Evolutionary conservation across 345 rosid genomes (phyloP), one percentile per base, ranked within the genome.

Genomic region (Gynandropsis gynandra): DNA sequence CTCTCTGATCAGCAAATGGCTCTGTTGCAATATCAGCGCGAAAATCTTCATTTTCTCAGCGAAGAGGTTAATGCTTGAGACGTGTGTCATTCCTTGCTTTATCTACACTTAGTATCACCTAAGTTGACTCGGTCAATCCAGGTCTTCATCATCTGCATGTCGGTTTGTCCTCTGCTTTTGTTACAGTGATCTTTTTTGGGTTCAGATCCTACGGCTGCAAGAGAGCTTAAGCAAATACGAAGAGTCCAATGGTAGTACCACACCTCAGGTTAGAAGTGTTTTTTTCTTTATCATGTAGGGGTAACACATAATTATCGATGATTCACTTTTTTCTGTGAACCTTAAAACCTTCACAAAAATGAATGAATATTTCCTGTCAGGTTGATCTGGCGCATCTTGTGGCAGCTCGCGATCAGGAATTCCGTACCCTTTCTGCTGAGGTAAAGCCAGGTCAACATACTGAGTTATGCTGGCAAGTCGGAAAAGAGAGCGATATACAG

Each of bases 1-100:
- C 89, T 90, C 54, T 90, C 95, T 58, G 98, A 90, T 66, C 96
- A 90, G 74, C 98, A 90, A 64, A 90, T 87, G 98, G 96, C 96
- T 60, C 72, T 90, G 63, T 69, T 90, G 72, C 98, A 90, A 58
- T 90, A 87, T 72, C 96, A 90, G 67, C 96, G 96, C 13, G 98
- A 90, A 65, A 90, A 90, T 74, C 96, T 90, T 48, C 98, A 90
- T 72, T 84, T 87, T 69, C 74, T 90, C 55, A 87, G 95, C 37
- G 96, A 87, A 74, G 98, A 90, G 95, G 98, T 80, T 73, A 42
- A 21, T 33, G 56, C 8, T 34, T 56, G 45, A 64, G 16, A 27
- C 46, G 34, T 45, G 41, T 42, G 42, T 19, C 51, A 36, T 51
- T 27, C 43, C 47, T 37, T 64, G 35, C 34, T 56, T 41, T 8